Conservation (phyloP, 768 basidiomycete genomes). For the Lactarius evosmus region DNA sequence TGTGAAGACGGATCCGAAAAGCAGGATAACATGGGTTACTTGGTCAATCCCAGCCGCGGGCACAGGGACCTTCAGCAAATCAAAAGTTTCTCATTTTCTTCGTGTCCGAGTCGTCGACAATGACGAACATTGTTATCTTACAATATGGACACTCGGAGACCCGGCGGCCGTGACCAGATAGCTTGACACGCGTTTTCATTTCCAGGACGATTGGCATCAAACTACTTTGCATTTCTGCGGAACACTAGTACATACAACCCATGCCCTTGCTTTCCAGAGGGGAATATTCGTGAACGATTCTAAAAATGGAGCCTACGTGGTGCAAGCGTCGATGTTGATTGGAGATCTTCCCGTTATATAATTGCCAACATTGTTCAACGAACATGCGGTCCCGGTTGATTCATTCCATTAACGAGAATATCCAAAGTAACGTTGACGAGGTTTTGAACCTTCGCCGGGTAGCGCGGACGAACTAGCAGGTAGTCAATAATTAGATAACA, state of each 20-base stretch:
- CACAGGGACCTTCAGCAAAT: not conserved
- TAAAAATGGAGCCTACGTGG: not conserved
- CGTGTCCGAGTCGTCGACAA: not conserved
- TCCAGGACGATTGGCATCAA: not conserved
- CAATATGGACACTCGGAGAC: too few relatives aligned
- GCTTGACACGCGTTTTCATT: not conserved
- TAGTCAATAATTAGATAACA: not conserved
- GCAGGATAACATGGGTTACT: not conserved
- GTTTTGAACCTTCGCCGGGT: not conserved
- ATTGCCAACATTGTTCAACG: not conserved
- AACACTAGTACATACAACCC: not conserved
- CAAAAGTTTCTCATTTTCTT: not conserved
- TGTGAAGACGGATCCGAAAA: not conserved
- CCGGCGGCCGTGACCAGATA: too few relatives aligned
- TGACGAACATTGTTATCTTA: too few relatives aligned
- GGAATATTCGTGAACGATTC: not conserved
- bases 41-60: not conserved
- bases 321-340: not conserved
- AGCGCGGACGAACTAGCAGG: not conserved
- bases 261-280: not conserved
- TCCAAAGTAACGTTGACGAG: not conserved
- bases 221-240: not conserved
- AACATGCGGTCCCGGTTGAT: not conserved
- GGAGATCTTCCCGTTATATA: not conserved
- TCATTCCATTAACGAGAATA: not conserved